Conservation (phyloP, 768 basidiomycete species). For the Boletellus ananas region DNA sequence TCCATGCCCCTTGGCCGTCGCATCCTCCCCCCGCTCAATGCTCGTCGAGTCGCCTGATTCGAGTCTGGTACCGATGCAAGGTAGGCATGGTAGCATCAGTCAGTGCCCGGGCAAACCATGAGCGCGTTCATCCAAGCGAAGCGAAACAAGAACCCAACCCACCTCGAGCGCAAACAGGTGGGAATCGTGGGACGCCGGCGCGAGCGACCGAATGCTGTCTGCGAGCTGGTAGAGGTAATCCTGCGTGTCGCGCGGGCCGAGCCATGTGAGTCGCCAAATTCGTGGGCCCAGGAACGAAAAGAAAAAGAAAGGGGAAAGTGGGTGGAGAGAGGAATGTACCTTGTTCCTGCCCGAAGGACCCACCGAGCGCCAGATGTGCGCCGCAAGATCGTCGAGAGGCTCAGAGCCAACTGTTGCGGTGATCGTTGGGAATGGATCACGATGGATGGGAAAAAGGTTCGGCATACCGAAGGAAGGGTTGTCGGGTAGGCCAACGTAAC, state of each 20-base stretch:
- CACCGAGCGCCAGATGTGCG: constrained; percentile 65
- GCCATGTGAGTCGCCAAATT: neutral
- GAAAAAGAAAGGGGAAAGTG: too few species aligned
- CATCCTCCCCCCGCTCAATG: neutral
- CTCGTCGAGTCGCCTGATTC: constrained; percentile 11
- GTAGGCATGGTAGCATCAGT: neutral
- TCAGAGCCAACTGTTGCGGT: constrained; percentile 69
- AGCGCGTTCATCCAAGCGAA: neutral
- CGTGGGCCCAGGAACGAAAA: neutral
- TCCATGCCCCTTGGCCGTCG: neutral
- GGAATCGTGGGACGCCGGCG: constrained; percentile 69
- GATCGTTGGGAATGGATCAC: neutral
- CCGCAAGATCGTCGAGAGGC: constrained; percentile 63
- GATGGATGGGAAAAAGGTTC: neutral
- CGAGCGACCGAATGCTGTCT: constrained; percentile 66
- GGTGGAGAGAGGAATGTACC: constrained; percentile 34
- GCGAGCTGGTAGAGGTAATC: constrained; percentile 85
- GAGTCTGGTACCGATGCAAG: constrained; percentile 1
- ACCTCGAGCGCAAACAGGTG: constrained; percentile 80
- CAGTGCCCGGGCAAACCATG: neutral
- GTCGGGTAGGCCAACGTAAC: constrained; percentile 83
- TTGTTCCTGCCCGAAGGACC: constrained; percentile 93
- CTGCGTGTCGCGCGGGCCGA: constrained; percentile 34
- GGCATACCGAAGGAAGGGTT: constrained; percentile 84
- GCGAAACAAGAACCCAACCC: constrained; percentile 8